Evolutionary conservation across 495 filamentous ascomycete species (phyloP).

Genomic region (Thermothielavioides terrestris): DNA sequence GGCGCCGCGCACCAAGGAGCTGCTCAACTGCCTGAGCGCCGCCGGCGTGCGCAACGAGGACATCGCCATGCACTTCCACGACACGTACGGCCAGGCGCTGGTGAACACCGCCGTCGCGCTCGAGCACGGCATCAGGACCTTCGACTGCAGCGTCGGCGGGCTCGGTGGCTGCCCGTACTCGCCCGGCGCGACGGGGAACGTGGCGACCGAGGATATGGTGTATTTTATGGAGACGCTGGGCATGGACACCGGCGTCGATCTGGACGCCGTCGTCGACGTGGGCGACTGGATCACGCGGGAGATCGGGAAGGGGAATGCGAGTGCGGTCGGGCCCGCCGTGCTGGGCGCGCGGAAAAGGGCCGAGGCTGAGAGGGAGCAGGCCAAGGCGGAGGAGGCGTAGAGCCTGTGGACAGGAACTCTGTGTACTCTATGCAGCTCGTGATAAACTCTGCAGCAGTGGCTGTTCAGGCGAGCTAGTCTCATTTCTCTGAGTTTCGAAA

Average conservation of each 20-base stretch:
- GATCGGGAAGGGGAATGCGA: constrained; percentile 67
- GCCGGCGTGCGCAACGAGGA: constrained; percentile 74
- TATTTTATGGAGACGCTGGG: constrained; percentile 84
- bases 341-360: constrained; percentile 43
- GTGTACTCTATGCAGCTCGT: too few relatives aligned
- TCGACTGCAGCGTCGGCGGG: constrained; percentile 84
- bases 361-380: neutral
- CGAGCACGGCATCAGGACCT: constrained; percentile 80
- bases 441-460: too few relatives aligned
- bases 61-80: constrained; percentile 89
- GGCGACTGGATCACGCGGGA: constrained; percentile 85
- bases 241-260: constrained; percentile 76
- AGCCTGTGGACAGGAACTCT: too few relatives aligned
- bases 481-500: too few relatives aligned
- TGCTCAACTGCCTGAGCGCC: constrained; percentile 60
- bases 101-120: constrained; percentile 81
- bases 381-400: neutral
- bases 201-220: constrained; percentile 87
- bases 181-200: constrained; percentile 91
- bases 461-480: too few relatives aligned
- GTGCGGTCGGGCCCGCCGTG: constrained; percentile 69
- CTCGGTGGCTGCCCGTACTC: constrained; percentile 91
- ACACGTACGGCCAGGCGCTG: constrained; percentile 92
- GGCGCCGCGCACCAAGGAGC: constrained; percentile 62
- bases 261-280: constrained; percentile 72